Percentiles rank a stretch among this genome's conserved stretches.
Evolutionary conservation across 2,329 filamentous ascomycete species (phyloP).

Genomic region (Penicillium carneum): DNA sequence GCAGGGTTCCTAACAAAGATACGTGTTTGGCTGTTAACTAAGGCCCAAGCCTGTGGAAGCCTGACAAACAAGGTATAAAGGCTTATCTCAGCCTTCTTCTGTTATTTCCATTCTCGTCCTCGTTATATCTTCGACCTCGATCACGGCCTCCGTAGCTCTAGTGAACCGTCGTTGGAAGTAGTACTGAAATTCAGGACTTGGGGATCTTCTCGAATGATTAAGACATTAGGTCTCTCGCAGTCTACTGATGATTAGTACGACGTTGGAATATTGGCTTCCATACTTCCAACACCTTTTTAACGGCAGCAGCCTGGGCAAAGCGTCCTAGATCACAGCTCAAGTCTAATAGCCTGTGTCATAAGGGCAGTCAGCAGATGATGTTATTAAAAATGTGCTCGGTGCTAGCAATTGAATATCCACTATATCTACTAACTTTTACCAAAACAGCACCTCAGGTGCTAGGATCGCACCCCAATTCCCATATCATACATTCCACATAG

Average conservation of each 20-base stretch:
- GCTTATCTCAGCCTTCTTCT: too few species aligned
- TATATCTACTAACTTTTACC: slow-evolving; percentile 7
- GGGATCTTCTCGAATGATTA: slow-evolving; percentile 60
- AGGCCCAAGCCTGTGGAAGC: too few species aligned
- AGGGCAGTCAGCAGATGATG: background rate
- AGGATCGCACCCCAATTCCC: background rate
- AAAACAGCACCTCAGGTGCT: background rate
- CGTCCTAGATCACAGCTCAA: background rate
- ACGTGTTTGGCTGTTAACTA: too few species aligned
- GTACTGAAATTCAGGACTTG: slow-evolving; percentile 66
- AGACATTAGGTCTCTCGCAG: slow-evolving; percentile 55
- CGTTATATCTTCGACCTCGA: slow-evolving; percentile 66
- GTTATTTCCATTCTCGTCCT: too few species aligned
- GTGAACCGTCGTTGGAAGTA: slow-evolving; percentile 63
- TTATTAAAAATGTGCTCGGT: slow-evolving; percentile 8
- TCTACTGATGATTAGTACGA: slow-evolving; percentile 71
- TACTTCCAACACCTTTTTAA: slow-evolving; percentile 49
- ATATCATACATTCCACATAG: slow-evolving; percentile 20
- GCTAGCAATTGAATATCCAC: background rate
- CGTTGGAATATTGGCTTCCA: slow-evolving; percentile 58
- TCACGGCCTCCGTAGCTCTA: slow-evolving; percentile 68
- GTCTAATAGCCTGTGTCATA: background rate
- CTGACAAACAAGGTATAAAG: too few species aligned
- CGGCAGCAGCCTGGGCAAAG: background rate
- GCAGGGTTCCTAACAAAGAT: too few species aligned